These are phyloP conservation scores for Leccinum ochraceum DNA, from an alignment of 768 basidiomycete species.

Conservation along the genomic window DNA sequence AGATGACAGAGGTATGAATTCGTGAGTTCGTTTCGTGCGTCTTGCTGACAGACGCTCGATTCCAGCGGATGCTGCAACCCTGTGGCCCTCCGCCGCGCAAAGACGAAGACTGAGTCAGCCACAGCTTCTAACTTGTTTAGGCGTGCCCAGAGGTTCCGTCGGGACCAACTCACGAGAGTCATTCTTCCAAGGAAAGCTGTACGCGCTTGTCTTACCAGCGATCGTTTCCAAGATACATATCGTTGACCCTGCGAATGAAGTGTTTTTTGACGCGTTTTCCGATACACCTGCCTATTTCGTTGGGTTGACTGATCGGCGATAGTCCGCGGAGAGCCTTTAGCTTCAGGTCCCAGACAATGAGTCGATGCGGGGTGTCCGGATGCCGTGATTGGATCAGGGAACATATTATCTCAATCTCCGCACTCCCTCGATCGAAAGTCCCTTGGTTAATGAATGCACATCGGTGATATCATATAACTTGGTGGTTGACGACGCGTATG, in stretches of 20 bases:
- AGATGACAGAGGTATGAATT: conserved; percentile 84
- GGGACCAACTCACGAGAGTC: too few species aligned
- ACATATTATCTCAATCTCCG: not conserved
- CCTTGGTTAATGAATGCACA: not conserved
- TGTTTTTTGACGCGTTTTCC: not conserved
- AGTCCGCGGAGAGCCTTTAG: too few species aligned
- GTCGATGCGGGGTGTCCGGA: not conserved
- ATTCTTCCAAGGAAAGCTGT: too few species aligned
- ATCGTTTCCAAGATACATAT: not conserved
- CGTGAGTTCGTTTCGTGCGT: conserved; percentile 1
- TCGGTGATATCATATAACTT: not conserved
- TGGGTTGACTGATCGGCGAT: not conserved
- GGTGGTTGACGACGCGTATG: not conserved
- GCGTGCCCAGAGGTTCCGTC: too few species aligned
- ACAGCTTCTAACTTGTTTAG: conserved; percentile 18
- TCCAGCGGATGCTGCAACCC: conserved; percentile 89
- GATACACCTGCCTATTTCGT: not conserved
- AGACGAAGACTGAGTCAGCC: conserved; percentile 58
- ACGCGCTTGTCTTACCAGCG: not conserved
- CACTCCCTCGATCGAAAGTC: not conserved
- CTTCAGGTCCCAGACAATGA: not conserved
- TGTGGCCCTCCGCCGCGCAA: conserved; percentile 91
- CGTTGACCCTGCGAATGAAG: conserved; percentile 2
- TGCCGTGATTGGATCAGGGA: not conserved
- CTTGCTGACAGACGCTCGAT: conserved; percentile 21